Percentiles rank a stretch among this genome's conserved stretches.
phyloP scores from a whole-genome alignment of 2,329 filamentous ascomycete genomes.

The Xylogone sp. region DNA sequence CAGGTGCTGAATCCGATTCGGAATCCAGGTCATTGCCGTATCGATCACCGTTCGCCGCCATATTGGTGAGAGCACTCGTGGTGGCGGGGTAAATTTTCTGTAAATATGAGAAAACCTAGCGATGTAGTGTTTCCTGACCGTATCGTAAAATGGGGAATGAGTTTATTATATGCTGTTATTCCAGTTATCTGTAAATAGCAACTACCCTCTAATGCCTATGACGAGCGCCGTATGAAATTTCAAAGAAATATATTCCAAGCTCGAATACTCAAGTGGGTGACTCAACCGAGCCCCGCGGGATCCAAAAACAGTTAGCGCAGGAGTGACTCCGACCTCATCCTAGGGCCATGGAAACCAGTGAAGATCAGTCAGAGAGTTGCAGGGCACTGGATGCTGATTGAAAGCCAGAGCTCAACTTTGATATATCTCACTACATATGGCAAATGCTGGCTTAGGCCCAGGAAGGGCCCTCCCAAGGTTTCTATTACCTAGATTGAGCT shows the following conservation, averaged over 20 bases:
- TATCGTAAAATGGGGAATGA: neutral
- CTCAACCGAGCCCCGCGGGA: neutral
- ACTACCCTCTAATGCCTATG: neutral
- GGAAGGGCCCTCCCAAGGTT: slow-evolving; percentile 24
- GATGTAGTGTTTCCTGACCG: neutral
- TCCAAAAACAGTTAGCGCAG: neutral
- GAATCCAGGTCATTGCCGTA: slow-evolving; percentile 71
- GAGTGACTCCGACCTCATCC: neutral
- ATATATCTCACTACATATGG: slow-evolving; percentile 17
- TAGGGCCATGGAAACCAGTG: neutral
- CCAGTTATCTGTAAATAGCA: neutral
- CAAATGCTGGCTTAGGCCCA: slow-evolving; percentile 16
- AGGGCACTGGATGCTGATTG: no score
- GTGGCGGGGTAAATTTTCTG: slow-evolving; percentile 2
- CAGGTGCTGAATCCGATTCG: slow-evolving; percentile 60
- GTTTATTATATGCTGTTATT: neutral
- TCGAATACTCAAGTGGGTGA: neutral
- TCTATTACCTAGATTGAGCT: slow-evolving; percentile 28
- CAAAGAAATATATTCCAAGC: neutral
- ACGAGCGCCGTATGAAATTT: neutral
- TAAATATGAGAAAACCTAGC: neutral
- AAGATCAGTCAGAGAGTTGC: no score
- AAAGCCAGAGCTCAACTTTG: no score
- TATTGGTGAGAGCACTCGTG: slow-evolving; percentile 15
- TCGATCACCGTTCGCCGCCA: slow-evolving; percentile 51